Percentiles rank a stretch among this genome's conserved stretches.
Conservation (phyloP, 2,329 filamentous ascomycete genomes). For the Trichophyton simii region DNA sequence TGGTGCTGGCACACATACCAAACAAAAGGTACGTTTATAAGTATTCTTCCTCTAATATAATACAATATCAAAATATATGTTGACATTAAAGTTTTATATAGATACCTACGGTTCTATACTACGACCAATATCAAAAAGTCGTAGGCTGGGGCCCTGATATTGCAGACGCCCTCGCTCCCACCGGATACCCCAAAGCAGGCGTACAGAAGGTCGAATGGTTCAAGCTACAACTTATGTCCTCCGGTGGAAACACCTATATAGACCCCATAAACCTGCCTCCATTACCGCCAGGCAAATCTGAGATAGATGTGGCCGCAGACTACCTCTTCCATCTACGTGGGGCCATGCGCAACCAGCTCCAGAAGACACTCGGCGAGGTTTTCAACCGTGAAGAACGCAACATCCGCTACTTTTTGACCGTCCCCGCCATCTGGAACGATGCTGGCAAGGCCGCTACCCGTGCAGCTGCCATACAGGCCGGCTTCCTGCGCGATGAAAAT, state of each 20-base stretch:
- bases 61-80: too few relatives aligned
- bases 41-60: too few relatives aligned
- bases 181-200: constrained; percentile 91
- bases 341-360: constrained; percentile 87
- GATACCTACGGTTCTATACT: constrained; percentile 99
- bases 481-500: constrained; percentile 92
- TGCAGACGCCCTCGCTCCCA: constrained; percentile 87
- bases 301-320: constrained; percentile 98
- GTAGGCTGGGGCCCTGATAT: constrained; percentile 99
- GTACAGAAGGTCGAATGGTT: constrained; percentile 99
- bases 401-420: constrained; percentile 93
- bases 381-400: constrained; percentile 97
- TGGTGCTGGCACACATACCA: constrained; percentile 90
- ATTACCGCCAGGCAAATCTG: constrained; percentile 91
- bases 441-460: constrained; percentile 93
- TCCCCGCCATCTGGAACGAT: constrained; percentile 99
- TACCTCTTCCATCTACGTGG: constrained; percentile 97
- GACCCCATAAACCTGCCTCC: constrained; percentile 97
- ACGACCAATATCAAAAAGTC: constrained; percentile 98
- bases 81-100: constrained; percentile 25
- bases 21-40: constrained; percentile 65
- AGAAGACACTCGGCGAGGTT: constrained; percentile 93
- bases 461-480: constrained; percentile 90
- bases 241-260: constrained; percentile 87
- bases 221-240: constrained; percentile 97